Evolutionary conservation across 108 stramenopile species (phyloP).

Genomic region (Chaetoceros muelleri): DNA sequence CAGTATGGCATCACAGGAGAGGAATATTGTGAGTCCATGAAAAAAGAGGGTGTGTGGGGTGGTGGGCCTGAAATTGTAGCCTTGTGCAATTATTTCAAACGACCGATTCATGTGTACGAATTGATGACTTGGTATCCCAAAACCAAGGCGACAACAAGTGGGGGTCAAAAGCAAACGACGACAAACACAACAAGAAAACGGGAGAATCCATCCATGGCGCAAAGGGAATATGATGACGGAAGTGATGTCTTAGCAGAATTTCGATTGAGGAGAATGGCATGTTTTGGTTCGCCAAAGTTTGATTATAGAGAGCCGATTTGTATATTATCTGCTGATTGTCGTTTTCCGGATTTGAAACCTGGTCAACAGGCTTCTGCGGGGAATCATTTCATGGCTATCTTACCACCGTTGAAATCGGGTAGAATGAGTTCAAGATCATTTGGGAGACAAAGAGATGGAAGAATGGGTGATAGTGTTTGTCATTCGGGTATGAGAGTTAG

Average conservation of each 20-base stretch:
- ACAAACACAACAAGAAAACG: constrained; percentile 6
- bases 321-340: constrained; percentile 68
- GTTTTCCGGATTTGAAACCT: constrained; percentile 83
- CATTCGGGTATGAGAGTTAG: background rate
- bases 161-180: background rate
- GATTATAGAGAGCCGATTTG: constrained; percentile 62
- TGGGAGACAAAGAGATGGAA: background rate
- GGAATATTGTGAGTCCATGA: constrained; percentile 84
- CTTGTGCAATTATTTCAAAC: constrained; percentile 76
- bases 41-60: constrained; percentile 88
- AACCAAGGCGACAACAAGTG: constrained; percentile 7
- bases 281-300: constrained; percentile 88
- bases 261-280: constrained; percentile 82
- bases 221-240: background rate
- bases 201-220: background rate
- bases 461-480: background rate
- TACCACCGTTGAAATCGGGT: constrained; percentile 38
- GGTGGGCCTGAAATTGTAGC: constrained; percentile 97
- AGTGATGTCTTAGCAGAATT: constrained; percentile 28
- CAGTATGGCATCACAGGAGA: constrained; percentile 67
- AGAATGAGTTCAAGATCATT: background rate
- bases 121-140: constrained; percentile 13
- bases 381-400: constrained; percentile 92
- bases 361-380: constrained; percentile 57
- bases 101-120: constrained; percentile 95